Evolutionary conservation across 1,284 basidiomycete genomes (phyloP).

Genomic region (Coriolopsis trogii): DNA sequence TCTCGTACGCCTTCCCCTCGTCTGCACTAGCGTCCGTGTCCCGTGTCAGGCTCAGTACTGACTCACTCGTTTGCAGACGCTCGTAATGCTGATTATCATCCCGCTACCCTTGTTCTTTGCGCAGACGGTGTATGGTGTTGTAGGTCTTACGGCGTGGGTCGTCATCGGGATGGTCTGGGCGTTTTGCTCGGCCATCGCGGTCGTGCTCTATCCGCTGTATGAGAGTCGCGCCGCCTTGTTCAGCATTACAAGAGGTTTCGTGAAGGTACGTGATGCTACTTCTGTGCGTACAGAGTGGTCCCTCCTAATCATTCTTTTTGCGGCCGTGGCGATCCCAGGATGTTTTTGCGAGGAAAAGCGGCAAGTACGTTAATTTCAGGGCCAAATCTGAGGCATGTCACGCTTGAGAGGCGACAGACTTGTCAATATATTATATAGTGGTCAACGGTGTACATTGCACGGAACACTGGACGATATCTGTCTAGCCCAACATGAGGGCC

Average conservation of each 20-base stretch:
- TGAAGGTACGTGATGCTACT: constrained; percentile 55
- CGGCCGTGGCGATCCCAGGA: constrained; percentile 17
- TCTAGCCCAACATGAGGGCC: no score
- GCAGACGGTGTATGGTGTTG: constrained; percentile 66
- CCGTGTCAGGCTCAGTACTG: background rate
- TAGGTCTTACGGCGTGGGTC: constrained; percentile 77
- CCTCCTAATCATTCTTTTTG: background rate
- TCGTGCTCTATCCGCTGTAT: constrained; percentile 84
- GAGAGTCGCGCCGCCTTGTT: constrained; percentile 75
- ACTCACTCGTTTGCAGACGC: constrained; percentile 43
- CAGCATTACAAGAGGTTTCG: constrained; percentile 62
- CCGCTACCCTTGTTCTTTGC: constrained; percentile 89
- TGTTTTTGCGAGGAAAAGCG: constrained; percentile 50
- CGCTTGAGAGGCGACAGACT: no score
- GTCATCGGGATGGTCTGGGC: constrained; percentile 84
- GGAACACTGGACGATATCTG: no score
- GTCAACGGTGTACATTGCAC: no score
- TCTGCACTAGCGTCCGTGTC: background rate
- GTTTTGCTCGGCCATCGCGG: constrained; percentile 72
- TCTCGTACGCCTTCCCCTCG: constrained; percentile 58
- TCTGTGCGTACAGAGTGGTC: no score
- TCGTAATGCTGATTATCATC: constrained; percentile 71
- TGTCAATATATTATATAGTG: no score
- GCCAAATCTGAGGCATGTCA: no score
- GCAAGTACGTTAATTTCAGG: no score